Base-by-base conservation (phyloP, 768 basidiomycete genomes). In the Suillus hirtellus region DNA sequence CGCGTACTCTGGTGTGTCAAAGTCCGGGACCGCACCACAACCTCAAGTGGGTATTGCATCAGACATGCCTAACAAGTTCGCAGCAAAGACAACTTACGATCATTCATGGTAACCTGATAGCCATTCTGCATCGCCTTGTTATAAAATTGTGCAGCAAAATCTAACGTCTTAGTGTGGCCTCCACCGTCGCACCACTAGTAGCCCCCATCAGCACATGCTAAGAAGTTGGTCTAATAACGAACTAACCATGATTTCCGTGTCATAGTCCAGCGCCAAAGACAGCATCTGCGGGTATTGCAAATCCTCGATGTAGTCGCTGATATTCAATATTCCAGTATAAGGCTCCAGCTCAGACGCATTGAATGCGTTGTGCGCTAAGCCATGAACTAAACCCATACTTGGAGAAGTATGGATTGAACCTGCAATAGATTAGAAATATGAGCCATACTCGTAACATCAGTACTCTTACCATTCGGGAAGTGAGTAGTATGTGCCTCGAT, bases 111-210 rank as follows among this genome's bases (percentile, higher is more conserved):
- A 8, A 85, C 84, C 64, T 84, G 81, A 38, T 80, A 73, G 2
- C 82, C 81, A 58, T 67, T 68, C 55, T 68, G 65, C 72, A 63
- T 77, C 46, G 82, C 80, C 35, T 80, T 63, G 50, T 82, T 81
- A 63, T 83, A 84, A 64, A 74, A 84, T 21, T 77, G 69, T 2
- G 81, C 76, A 0, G 82, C 79, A 49, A 84, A 80, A 11, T 80
- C 78, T 0, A 77, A 68, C 3, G 79, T 82, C 46, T 72, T 80
- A 65, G 83, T 82, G 0, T 81, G 77, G 11, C 82, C 82, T 14
- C 81, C 86, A 10, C 86, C 86, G 65, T 86, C 84, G 44, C 85
- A 86, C 85, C 85, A 85, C 80, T 82, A 64, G 15, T 82, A 64
- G 15, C 37, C 24, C 60, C 3, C 8, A 2, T 76, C 21, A 69